phyloP scores from a whole-genome alignment of 1,139 yeast species.

The Pichia norvegensis region DNA sequence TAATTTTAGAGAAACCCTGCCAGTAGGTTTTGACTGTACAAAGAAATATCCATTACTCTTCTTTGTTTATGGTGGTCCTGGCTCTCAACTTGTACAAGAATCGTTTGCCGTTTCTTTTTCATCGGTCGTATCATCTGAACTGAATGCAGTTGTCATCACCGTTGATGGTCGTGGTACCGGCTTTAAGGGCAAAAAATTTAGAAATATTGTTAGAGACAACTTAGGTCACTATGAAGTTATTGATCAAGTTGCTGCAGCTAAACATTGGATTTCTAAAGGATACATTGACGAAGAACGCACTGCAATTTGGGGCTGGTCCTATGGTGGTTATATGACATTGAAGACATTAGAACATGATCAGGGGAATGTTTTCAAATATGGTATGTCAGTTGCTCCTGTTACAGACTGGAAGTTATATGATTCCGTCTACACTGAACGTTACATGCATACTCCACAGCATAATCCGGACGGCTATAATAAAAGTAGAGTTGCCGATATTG shows the following conservation, averaged over 20 bases:
- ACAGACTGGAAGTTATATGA: conserved; percentile 73
- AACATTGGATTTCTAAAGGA: conserved; percentile 43
- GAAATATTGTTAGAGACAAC: conserved; percentile 57
- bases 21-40: conserved; percentile 46
- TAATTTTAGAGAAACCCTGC: conserved; percentile 56
- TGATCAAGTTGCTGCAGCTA: conserved; percentile 67
- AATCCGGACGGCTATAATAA: conserved; percentile 50
- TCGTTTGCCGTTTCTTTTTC: conserved; percentile 49
- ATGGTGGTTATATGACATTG: conserved; percentile 71
- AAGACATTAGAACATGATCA: conserved; percentile 64
- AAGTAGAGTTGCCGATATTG: conserved; percentile 46
- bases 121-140: conserved; percentile 58
- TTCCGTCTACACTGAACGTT: conserved; percentile 71
- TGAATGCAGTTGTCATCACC: conserved; percentile 66
- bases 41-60: conserved; percentile 63
- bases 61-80: conserved; percentile 79
- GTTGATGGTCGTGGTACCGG: conserved; percentile 86
- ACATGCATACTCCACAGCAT: conserved; percentile 62
- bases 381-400: conserved; percentile 75
- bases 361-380: conserved; percentile 55
- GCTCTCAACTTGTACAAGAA: conserved; percentile 59
- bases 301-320: conserved; percentile 82
- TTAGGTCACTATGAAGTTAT: conserved; percentile 61
- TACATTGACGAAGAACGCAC: conserved; percentile 54
- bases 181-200: conserved; percentile 49